phyloP scores from a whole-genome alignment of 257 asterid genomes.

The Penstemon newberryi region DNA sequence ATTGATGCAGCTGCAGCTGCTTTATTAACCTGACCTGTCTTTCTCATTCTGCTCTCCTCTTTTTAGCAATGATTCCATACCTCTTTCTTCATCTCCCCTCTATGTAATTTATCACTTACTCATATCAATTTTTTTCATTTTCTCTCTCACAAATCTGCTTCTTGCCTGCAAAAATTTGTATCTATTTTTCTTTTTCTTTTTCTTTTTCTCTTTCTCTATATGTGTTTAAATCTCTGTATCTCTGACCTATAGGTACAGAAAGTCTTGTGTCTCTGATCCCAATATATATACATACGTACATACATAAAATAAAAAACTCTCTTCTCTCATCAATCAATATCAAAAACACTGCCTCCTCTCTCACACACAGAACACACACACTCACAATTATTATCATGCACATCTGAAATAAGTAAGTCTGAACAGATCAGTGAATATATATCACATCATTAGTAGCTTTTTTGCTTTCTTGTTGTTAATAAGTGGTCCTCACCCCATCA shows the following conservation, averaged over 20 bases:
- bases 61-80: constrained; percentile 44
- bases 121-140: constrained; percentile 8
- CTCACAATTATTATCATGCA: constrained; percentile 23
- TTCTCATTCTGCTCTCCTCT: constrained; percentile 31
- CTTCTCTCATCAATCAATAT: constrained; percentile 25
- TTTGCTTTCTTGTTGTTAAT: constrained; percentile 27
- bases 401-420: constrained; percentile 26
- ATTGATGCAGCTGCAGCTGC: constrained; percentile 50
- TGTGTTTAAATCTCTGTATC: constrained; percentile 43
- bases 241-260: constrained; percentile 52
- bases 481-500: constrained; percentile 49
- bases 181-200: not conserved
- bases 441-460: constrained; percentile 16
- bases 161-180: constrained; percentile 28
- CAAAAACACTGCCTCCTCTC: constrained; percentile 31
- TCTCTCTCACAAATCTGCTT: constrained; percentile 6
- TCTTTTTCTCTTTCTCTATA: constrained; percentile 27
- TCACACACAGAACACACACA: constrained; percentile 1
- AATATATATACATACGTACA: constrained; percentile 27
- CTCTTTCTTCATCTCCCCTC: constrained; percentile 34
- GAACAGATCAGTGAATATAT: constrained; percentile 24
- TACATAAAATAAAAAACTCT: not conserved
- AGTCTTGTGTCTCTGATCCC: constrained; percentile 72
- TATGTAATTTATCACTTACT: not conserved
- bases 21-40: constrained; percentile 18